Conservation (phyloP, 345 rosid species). For the Linum usitatissimum region DNA sequence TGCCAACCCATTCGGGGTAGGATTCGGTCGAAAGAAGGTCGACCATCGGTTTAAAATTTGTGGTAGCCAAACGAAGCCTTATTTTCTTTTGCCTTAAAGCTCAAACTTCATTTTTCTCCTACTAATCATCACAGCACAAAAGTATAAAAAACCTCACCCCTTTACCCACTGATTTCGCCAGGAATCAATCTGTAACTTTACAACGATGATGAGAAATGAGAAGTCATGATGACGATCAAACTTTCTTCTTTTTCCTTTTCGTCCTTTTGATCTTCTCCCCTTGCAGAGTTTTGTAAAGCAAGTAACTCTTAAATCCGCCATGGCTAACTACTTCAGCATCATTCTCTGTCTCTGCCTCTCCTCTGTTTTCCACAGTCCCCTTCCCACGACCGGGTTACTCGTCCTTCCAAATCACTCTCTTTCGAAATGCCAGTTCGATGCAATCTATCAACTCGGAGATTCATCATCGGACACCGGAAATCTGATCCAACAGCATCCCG, state of each 20-base stretch:
- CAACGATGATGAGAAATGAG: not conserved
- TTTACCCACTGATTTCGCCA: not conserved
- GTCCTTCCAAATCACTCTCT: not conserved
- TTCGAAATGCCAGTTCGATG: not conserved
- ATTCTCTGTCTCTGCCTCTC: not conserved
- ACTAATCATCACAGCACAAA: not conserved
- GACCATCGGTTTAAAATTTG: too few relatives aligned
- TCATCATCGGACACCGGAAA: not conserved
- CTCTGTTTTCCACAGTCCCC: not conserved
- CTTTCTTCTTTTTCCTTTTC: constrained; percentile 1
- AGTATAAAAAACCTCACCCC: not conserved
- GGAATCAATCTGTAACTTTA: not conserved
- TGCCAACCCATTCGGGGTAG: too few relatives aligned
- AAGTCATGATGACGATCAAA: not conserved
- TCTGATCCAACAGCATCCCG: not conserved
- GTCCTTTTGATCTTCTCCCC: not conserved
- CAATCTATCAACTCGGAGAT: not conserved
- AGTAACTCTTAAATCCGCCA: too few relatives aligned
- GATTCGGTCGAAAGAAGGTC: too few relatives aligned
- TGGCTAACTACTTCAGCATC: not conserved
- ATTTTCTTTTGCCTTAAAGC: too few relatives aligned
- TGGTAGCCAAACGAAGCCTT: too few relatives aligned
- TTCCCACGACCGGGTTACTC: not conserved
- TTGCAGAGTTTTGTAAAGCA: not conserved
- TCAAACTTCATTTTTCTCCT: too few relatives aligned